Evolutionary conservation across 495 filamentous ascomycete genomes (phyloP).

Genomic region (Aspergillus ellipticus): DNA sequence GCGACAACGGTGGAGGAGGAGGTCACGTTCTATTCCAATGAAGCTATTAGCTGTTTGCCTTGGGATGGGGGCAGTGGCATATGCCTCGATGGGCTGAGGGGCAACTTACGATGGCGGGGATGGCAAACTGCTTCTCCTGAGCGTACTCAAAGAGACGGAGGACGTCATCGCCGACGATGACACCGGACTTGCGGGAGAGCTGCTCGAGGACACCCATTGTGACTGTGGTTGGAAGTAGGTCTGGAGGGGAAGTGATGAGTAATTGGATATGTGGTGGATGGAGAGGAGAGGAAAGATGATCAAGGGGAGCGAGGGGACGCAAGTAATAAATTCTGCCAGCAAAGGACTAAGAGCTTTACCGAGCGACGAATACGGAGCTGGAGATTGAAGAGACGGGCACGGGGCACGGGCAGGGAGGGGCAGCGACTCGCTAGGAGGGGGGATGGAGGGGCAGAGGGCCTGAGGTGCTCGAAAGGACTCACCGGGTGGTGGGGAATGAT

Average conservation of each 20-base stretch:
- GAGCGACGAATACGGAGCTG: constrained; percentile 27
- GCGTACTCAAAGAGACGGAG: constrained; percentile 77
- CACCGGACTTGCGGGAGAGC: constrained; percentile 74
- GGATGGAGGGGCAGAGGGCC: constrained; percentile 8
- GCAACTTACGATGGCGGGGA: constrained; percentile 82
- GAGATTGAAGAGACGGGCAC: constrained; percentile 12
- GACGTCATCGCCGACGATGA: constrained; percentile 86
- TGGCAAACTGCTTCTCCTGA: constrained; percentile 79
- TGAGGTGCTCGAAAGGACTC: constrained; percentile 21
- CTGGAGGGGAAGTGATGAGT: neutral
- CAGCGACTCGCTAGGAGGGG: constrained; percentile 10
- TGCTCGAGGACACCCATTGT: constrained; percentile 64
- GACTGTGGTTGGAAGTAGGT: constrained; percentile 17
- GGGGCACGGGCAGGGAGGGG: constrained; percentile 21
- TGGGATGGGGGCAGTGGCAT: too few relatives aligned
- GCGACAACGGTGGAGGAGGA: constrained; percentile 86
- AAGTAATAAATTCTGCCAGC: constrained; percentile 15
- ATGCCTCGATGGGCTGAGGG: neutral
- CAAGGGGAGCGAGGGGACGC: constrained; percentile 6
- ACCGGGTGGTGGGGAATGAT: constrained; percentile 32
- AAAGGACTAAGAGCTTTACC: constrained; percentile 20
- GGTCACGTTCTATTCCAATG: constrained; percentile 65
- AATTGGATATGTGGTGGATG: constrained; percentile 3
- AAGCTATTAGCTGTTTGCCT: constrained; percentile 3
- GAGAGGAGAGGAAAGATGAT: constrained; percentile 6